Percentiles rank a stretch among this genome's conserved stretches.
These are phyloP conservation scores for Letharia lupina DNA, from an alignment of 495 filamentous ascomycete genomes.

Conservation along the genomic window DNA sequence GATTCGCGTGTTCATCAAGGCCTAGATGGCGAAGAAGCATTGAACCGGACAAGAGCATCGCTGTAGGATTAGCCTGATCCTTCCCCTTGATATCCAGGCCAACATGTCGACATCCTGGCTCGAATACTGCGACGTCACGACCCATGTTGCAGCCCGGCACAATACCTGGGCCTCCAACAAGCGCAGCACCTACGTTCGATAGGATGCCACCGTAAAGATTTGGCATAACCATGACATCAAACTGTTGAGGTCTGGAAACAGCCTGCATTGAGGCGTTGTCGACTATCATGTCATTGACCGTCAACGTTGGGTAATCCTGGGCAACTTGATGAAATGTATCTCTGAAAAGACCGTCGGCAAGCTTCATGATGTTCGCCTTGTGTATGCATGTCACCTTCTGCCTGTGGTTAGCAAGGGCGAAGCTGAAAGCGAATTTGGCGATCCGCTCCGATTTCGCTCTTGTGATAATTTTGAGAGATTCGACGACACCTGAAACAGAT, in stretches of 20 bases:
- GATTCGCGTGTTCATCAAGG: slow-evolving; percentile 93
- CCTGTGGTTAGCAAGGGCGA: slow-evolving; percentile 94
- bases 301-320: slow-evolving; percentile 85
- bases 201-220: slow-evolving; percentile 98
- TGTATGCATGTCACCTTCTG: slow-evolving; percentile 99
- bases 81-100: slow-evolving; percentile 99
- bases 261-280: slow-evolving; percentile 99
- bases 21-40: slow-evolving; percentile 96
- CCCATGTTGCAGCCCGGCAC: slow-evolving; percentile 99
- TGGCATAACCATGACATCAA: slow-evolving; percentile 99
- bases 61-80: slow-evolving; percentile 96
- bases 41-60: slow-evolving; percentile 84
- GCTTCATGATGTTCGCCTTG: slow-evolving; percentile 99
- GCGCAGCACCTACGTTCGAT: slow-evolving; percentile 95
- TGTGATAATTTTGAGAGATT: slow-evolving; percentile 99
- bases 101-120: slow-evolving; percentile 97
- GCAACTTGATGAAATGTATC: slow-evolving; percentile 90
- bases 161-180: slow-evolving; percentile 96
- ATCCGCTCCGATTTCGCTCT: slow-evolving; percentile 97
- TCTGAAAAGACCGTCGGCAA: slow-evolving; percentile 96
- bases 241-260: slow-evolving; percentile 91
- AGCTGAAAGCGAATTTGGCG: slow-evolving; percentile 95
- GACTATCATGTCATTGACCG: slow-evolving; percentile 98
- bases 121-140: slow-evolving; percentile 94
- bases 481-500: slow-evolving; percentile 91